Percentiles rank a stretch among this genome's conserved stretches.
Evolutionary conservation across 768 basidiomycete species (phyloP).

Genomic region (Lentinus tigrinus): DNA sequence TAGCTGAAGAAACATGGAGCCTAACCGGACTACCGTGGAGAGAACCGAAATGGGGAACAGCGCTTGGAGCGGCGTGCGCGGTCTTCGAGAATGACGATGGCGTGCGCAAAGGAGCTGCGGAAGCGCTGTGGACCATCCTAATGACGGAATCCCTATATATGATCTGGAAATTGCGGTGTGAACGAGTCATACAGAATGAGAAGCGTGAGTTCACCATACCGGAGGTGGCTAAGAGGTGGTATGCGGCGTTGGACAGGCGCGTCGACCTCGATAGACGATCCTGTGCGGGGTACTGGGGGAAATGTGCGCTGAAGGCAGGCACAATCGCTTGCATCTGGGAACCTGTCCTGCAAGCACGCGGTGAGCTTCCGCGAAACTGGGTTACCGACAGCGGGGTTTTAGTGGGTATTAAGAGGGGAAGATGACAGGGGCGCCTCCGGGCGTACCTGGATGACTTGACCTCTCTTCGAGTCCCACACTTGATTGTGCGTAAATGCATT

Average conservation of each 20-base stretch:
- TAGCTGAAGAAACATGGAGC: not conserved
- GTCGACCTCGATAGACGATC: not conserved
- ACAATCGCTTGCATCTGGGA: not conserved
- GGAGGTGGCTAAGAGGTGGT: not conserved
- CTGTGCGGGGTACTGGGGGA: not conserved
- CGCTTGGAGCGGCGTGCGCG: not conserved
- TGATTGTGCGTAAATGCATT: conserved; percentile 1
- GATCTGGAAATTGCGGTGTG: not conserved
- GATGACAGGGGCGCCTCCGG: not conserved
- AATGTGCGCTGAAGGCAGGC: not conserved
- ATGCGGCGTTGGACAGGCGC: not conserved
- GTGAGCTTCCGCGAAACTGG: not conserved
- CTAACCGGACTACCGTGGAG: not conserved
- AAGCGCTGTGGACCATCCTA: not conserved
- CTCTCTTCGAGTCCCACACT: not conserved
- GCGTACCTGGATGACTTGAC: not conserved
- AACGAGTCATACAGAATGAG: not conserved
- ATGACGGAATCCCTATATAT: not conserved
- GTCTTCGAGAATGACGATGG: not conserved
- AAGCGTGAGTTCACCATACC: too few species aligned
- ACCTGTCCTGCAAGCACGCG: not conserved
- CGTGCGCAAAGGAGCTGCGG: not conserved
- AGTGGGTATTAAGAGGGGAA: conserved; percentile 1
- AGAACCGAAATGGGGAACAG: not conserved
- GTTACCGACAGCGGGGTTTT: not conserved